Percentiles rank a stretch among this genome's conserved stretches.
Evolutionary conservation across 495 filamentous ascomycete genomes (phyloP).

Genomic region (Neurospora tetrasperma): DNA sequence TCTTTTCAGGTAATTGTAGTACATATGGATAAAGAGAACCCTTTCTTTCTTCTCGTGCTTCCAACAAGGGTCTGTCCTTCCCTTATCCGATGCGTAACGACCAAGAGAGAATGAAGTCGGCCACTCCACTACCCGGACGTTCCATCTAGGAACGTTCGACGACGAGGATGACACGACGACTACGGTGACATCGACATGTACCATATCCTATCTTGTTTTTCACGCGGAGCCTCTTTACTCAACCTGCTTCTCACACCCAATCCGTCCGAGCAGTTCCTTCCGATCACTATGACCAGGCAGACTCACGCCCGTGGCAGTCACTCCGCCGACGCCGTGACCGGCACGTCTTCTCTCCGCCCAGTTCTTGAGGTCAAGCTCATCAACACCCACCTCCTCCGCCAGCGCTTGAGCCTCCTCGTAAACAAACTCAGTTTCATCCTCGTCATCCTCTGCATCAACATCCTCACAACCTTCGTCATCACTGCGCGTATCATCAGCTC

Average conservation of each 20-base stretch:
- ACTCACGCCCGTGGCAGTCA: slow-evolving; percentile 45
- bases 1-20: neutral
- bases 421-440: slow-evolving; percentile 38
- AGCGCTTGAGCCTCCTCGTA: slow-evolving; percentile 40
- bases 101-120: neutral
- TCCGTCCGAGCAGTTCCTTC: slow-evolving; percentile 61
- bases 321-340: slow-evolving; percentile 24
- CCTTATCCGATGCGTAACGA: neutral
- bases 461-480: slow-evolving; percentile 82
- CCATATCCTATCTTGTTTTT: neutral
- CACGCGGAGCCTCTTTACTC: slow-evolving; percentile 21
- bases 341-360: slow-evolving; percentile 33
- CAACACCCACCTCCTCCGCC: slow-evolving; percentile 59
- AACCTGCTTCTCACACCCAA: slow-evolving; percentile 63
- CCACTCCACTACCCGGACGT: neutral
- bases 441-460: slow-evolving; percentile 51
- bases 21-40: neutral
- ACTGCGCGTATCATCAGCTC: slow-evolving; percentile 77
- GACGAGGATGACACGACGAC: neutral
- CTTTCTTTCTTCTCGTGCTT: neutral
- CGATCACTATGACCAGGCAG: slow-evolving; percentile 60
- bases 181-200: neutral
- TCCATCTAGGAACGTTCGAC: neutral
- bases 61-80: neutral
- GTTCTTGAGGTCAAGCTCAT: slow-evolving; percentile 45